Base-by-base conservation (phyloP, 2,329 filamentous ascomycete genomes). In the Ophiostoma triangulosporum region DNA sequence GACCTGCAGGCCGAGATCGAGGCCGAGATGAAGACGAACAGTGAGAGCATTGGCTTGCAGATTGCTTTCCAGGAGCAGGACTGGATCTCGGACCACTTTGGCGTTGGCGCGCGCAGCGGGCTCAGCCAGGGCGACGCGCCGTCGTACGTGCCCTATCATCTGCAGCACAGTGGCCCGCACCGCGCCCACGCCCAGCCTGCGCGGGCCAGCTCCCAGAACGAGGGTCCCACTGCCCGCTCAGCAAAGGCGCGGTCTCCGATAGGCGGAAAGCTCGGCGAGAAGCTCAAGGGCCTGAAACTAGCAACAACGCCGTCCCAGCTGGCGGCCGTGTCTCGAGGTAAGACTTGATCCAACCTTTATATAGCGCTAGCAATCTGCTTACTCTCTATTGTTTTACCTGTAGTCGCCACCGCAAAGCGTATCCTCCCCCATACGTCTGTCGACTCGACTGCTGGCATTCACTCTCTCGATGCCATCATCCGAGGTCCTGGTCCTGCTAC, bases 1-100 rank as follows among this genome's bases (percentile, higher is more conserved):
- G 82, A 86, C 57, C 71, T 95, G 48, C 80, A 88, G 51, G 74
- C 74, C 55, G 89, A 95, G 70, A 91, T 95, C 60, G 79, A 77
- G 9, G 71, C 72, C 7, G 89, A 95, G 70, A 77, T 84, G 63
- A 76, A 76, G 60, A 72, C 74, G 58, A 95, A 94, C 63, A 76
- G 77, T 12, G 89, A 95, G 69, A 86, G 89, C 20, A 79, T 95
- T 17, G 89, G 86, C 1, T 70, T 94, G 54, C 81, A 88, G 64
- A 95, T 95, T 84, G 88, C 84, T 0, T 66, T 87, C 48, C 80
- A 88, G 55, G 89, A 95, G 67, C 86, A 83, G 64, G 77, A 86
- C 60, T 95, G 88, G 88, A 89, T 95, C 51, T 78, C 88, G 62
- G 73, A 82, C 48, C 87, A 89, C 61, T 95, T 95, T 66, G 84